A percentile compares a stretch with the other conserved stretches of the same genome.
These are phyloP conservation scores for Geosmithia flava DNA, from an alignment of 2,329 filamentous ascomycete species.

Conservation along the genomic window DNA sequence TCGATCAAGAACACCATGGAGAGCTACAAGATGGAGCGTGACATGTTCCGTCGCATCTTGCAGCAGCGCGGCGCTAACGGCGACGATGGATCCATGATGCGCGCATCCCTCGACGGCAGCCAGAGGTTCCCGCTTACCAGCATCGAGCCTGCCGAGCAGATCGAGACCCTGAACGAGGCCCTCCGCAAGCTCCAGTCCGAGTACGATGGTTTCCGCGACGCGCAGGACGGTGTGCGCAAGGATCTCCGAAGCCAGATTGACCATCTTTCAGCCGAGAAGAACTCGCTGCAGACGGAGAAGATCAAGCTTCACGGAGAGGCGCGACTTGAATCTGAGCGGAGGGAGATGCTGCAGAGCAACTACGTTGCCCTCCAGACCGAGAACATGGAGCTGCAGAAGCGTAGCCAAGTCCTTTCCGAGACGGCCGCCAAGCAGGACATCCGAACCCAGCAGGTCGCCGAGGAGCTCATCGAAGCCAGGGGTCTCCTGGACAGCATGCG, in stretches of 20 bases:
- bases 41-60: conserved; percentile 94
- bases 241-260: conserved; percentile 79
- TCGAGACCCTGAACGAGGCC: conserved; percentile 56
- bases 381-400: conserved; percentile 76
- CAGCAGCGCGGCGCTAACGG: conserved; percentile 53
- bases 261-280: conserved; percentile 70
- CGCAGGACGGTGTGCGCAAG: conserved; percentile 68
- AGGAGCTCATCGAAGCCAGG: conserved; percentile 81
- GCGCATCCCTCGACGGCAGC: conserved; percentile 52
- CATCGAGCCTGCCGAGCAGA: conserved; percentile 43
- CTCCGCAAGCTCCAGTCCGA: conserved; percentile 81
- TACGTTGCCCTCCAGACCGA: conserved; percentile 74
- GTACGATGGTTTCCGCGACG: conserved; percentile 81
- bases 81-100: conserved; percentile 58
- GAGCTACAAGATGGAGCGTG: conserved; percentile 88
- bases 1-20: conserved; percentile 75
- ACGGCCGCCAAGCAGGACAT: conserved; percentile 82
- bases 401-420: conserved; percentile 65
- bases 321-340: conserved; percentile 68
- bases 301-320: conserved; percentile 72
- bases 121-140: conserved; percentile 42
- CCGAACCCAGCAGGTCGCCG: conserved; percentile 79
- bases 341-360: conserved; percentile 82
- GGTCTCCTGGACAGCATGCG: conserved; percentile 75
- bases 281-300: conserved; percentile 68